Percentiles rank a stretch among this genome's conserved stretches.
Conservation (phyloP, 2,329 filamentous ascomycete species). For the Aspergillus nomiae region DNA sequence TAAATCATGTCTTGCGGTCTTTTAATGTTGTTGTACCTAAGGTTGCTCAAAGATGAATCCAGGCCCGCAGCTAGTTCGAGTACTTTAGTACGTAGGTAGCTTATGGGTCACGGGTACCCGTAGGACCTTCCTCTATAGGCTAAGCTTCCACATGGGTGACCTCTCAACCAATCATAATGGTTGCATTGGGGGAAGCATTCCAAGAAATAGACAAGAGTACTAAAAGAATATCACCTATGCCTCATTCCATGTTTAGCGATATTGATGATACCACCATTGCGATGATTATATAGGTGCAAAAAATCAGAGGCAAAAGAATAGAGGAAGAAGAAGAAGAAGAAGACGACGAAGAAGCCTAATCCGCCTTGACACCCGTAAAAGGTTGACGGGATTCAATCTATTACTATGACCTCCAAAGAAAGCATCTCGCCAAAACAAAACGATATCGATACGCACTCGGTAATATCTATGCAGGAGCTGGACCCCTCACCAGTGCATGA, state of each 20-base stretch:
- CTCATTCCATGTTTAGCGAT: neutral
- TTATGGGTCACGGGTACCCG: too few species aligned
- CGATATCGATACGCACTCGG: slow-evolving; percentile 46
- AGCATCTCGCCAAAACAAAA: slow-evolving; percentile 23
- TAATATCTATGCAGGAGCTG: slow-evolving; percentile 71
- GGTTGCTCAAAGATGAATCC: neutral
- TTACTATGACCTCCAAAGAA: slow-evolving; percentile 20
- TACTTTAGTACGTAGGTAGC: too few species aligned
- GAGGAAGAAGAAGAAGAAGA: neutral
- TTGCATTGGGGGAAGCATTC: neutral
- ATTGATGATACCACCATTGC: neutral
- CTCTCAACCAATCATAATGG: neutral
- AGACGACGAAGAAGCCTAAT: neutral
- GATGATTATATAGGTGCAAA: neutral
- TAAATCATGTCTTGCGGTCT: neutral
- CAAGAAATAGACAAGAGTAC: neutral
- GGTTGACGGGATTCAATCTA: neutral
- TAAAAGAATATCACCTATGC: neutral
- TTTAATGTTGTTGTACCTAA: neutral
- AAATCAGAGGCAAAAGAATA: neutral
- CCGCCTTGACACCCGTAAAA: neutral
- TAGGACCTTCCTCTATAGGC: neutral
- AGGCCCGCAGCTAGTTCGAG: neutral
- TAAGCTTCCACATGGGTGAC: neutral
- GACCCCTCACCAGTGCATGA: slow-evolving; percentile 80